Percentiles rank a stretch among this genome's conserved stretches.
Evolutionary conservation across 2,329 filamentous ascomycete genomes (phyloP).

Genomic region (Nothophoma quercina): DNA sequence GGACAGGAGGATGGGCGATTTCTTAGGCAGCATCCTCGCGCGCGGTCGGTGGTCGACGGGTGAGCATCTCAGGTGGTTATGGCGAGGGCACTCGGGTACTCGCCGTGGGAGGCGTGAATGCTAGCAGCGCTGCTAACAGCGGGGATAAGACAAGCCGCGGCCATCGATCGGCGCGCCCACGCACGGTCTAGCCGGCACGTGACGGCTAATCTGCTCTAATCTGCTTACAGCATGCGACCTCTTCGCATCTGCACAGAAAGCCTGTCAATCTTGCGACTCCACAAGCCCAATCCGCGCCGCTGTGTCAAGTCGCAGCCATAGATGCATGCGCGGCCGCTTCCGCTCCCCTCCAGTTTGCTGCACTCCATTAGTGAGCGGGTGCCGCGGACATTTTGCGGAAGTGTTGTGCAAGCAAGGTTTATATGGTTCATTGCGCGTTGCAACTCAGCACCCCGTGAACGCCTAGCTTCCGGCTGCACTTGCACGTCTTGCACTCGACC

Average conservation of each 20-base stretch:
- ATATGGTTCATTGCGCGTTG: slow-evolving; percentile 26
- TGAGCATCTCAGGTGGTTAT: slow-evolving; percentile 32
- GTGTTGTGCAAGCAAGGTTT: slow-evolving; percentile 5
- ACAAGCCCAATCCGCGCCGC: slow-evolving; percentile 14
- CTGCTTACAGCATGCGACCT: slow-evolving; percentile 2
- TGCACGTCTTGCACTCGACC: slow-evolving; percentile 15
- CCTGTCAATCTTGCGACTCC: not conserved
- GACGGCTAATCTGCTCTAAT: slow-evolving; percentile 9
- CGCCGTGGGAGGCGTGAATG: slow-evolving; percentile 14
- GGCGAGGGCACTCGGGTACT: slow-evolving; percentile 10
- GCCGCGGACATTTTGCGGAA: slow-evolving; percentile 18
- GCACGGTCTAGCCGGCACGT: not conserved
- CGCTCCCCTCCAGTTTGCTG: slow-evolving; percentile 21
- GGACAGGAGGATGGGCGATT: slow-evolving; percentile 23
- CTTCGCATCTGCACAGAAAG: not conserved
- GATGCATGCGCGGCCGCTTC: slow-evolving; percentile 25
- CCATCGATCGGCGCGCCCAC: not conserved
- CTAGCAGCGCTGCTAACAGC: slow-evolving; percentile 4
- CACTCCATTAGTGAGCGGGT: not conserved
- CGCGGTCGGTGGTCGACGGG: slow-evolving; percentile 26
- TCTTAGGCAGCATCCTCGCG: slow-evolving; percentile 50
- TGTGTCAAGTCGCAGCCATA: slow-evolving; percentile 26
- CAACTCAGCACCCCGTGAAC: too few relatives aligned
- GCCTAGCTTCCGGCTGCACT: slow-evolving; percentile 31
- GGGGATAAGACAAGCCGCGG: slow-evolving; percentile 8